These are phyloP conservation scores for Adansonia madagascariensis DNA, from an alignment of 441 rosid genomes.

Conservation along the genomic window DNA sequence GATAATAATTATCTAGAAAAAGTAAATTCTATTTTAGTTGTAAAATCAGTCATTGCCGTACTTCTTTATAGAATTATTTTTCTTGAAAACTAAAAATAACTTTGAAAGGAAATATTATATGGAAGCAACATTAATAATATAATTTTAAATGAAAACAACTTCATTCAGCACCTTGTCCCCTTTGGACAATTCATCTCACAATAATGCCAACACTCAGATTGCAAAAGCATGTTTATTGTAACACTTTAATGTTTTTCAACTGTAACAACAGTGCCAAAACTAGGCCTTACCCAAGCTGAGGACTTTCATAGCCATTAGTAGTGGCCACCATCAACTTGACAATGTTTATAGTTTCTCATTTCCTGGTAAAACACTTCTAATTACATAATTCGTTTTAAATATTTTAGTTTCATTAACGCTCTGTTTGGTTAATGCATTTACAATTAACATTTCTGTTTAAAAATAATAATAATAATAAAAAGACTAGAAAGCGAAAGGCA, in stretches of 20 bases:
- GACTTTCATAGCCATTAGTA: not conserved
- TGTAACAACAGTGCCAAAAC: not conserved
- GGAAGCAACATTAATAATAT: not conserved
- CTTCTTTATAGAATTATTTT: not conserved
- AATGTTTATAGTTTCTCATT: not conserved
- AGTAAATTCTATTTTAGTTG: not conserved
- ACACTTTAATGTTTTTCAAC: not conserved
- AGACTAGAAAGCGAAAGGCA: not conserved
- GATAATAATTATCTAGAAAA: not conserved
- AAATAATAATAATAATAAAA: not conserved
- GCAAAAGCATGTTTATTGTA: not conserved
- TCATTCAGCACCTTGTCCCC: not conserved
- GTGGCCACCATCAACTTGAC: not conserved
- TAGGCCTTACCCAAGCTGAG: not conserved
- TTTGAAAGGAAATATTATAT: not conserved
- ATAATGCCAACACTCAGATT: not conserved
- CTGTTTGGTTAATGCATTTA: not conserved
- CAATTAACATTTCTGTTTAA: not conserved
- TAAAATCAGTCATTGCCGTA: not conserved
- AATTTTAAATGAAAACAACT: not conserved
- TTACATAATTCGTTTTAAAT: not conserved
- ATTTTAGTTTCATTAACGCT: not conserved
- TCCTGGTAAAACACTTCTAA: not conserved
- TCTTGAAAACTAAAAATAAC: not conserved
- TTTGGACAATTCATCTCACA: not conserved